These are phyloP conservation scores for Atalantia buxifolia DNA, from an alignment of 345 rosid genomes.

Conservation along the genomic window DNA sequence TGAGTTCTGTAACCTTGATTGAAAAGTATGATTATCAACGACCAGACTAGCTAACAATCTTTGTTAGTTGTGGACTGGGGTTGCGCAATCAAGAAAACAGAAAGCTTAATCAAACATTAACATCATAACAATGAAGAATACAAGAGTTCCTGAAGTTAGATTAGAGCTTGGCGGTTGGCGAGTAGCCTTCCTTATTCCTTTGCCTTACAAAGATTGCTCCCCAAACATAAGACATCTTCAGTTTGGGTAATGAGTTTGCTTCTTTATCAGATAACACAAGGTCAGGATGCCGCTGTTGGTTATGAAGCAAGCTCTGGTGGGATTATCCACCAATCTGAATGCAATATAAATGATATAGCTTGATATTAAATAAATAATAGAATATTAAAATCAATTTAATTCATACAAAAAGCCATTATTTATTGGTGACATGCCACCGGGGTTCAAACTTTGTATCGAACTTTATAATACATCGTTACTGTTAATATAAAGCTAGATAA, in stretches of 20 bases:
- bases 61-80: slow-evolving; percentile 11
- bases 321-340: too few relatives aligned
- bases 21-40: slow-evolving; percentile 17
- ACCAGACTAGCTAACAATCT: neutral
- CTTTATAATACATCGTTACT: too few relatives aligned
- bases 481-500: too few relatives aligned
- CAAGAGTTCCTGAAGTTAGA: neutral
- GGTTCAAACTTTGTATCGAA: too few relatives aligned
- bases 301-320: too few relatives aligned
- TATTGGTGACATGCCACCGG: too few relatives aligned
- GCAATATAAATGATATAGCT: too few relatives aligned
- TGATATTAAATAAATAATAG: too few relatives aligned
- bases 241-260: neutral
- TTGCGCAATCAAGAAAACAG: slow-evolving; percentile 6
- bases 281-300: too few relatives aligned
- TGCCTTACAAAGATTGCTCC: slow-evolving; percentile 2
- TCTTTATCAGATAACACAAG: neutral
- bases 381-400: too few relatives aligned
- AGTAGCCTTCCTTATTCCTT: slow-evolving; percentile 23
- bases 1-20: slow-evolving; percentile 16
- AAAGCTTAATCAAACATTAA: neutral
- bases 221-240: neutral
- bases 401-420: too few relatives aligned
- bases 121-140: neutral
- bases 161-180: neutral